A percentile compares a stretch with the other conserved stretches of the same genome.
phyloP scores from a whole-genome alignment of 768 basidiomycete species.

The Paxillus rubicundulus region DNA sequence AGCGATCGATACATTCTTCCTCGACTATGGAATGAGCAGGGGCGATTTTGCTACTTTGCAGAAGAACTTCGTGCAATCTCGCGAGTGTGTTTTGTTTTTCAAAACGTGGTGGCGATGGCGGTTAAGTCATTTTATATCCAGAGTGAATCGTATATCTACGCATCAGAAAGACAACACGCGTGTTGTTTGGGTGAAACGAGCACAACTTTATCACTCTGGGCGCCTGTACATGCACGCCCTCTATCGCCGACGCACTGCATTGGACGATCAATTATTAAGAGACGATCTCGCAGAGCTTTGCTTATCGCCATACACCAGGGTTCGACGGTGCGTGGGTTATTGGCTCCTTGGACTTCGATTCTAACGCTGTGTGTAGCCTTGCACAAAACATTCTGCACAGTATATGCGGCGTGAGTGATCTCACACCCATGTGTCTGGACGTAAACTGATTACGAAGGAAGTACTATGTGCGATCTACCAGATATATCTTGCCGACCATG shows the following conservation, averaged over 20 bases:
- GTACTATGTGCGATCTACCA: slow-evolving; percentile 73
- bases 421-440: neutral
- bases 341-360: neutral
- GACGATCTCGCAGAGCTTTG: slow-evolving; percentile 70
- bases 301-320: slow-evolving; percentile 75
- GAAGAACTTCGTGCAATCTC: slow-evolving; percentile 38
- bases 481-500: slow-evolving; percentile 57
- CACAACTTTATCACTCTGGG: slow-evolving; percentile 73
- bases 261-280: slow-evolving; percentile 67
- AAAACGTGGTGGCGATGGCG: neutral
- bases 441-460: slow-evolving; percentile 27
- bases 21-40: slow-evolving; percentile 66
- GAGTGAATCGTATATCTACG: slow-evolving; percentile 63
- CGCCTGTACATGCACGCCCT: slow-evolving; percentile 76
- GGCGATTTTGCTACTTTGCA: slow-evolving; percentile 59
- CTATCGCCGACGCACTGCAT: slow-evolving; percentile 66
- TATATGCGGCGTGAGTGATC: slow-evolving; percentile 55
- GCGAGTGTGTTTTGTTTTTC: slow-evolving; percentile 22
- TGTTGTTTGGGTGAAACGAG: slow-evolving; percentile 70
- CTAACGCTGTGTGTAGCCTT: slow-evolving; percentile 43
- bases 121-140: slow-evolving; percentile 22
- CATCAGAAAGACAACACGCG: slow-evolving; percentile 77
- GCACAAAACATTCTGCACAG: slow-evolving; percentile 65
- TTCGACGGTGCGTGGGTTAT: slow-evolving; percentile 55
- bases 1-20: slow-evolving; percentile 72